These are phyloP conservation scores for Pisolithus thermaeus DNA, from an alignment of 1,284 basidiomycete genomes.

Conservation along the genomic window DNA sequence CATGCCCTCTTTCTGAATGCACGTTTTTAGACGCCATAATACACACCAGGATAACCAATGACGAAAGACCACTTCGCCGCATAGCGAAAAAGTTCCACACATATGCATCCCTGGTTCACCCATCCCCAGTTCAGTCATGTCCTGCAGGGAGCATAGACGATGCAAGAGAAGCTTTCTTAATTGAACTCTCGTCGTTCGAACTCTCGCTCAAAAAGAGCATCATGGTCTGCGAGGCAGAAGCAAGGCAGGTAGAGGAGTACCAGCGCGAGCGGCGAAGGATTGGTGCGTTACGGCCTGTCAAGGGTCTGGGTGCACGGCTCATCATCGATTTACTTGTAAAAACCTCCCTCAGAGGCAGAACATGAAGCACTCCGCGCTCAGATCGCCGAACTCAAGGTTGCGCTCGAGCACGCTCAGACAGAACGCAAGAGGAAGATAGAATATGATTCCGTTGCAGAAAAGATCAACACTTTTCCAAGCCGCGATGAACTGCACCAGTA, in stretches of 20 bases:
- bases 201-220: slow-evolving; percentile 65
- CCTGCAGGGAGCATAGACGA: slow-evolving; percentile 47
- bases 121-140: slow-evolving; percentile 37
- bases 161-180: slow-evolving; percentile 68
- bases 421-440: slow-evolving; percentile 72
- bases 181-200: slow-evolving; percentile 71
- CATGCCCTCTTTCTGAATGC: slow-evolving; percentile 12
- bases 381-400: slow-evolving; percentile 68
- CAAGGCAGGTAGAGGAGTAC: slow-evolving; percentile 75
- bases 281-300: slow-evolving; percentile 38
- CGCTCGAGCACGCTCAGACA: slow-evolving; percentile 71
- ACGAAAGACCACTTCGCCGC: slow-evolving; percentile 65
- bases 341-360: slow-evolving; percentile 51
- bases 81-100: slow-evolving; percentile 74
- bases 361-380: slow-evolving; percentile 58
- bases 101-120: slow-evolving; percentile 55
- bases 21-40: slow-evolving; percentile 60
- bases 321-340: slow-evolving; percentile 1
- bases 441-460: slow-evolving; percentile 76
- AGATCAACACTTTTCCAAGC: slow-evolving; percentile 69
- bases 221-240: slow-evolving; percentile 78
- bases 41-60: slow-evolving; percentile 70
- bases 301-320: background rate
- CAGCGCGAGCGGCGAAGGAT: slow-evolving; percentile 63
- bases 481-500: slow-evolving; percentile 70